Percentiles rank a stretch among this genome's conserved stretches.
Evolutionary conservation across 441 rosid species (phyloP).

Genomic region (Erodium chrysanthum): DNA sequence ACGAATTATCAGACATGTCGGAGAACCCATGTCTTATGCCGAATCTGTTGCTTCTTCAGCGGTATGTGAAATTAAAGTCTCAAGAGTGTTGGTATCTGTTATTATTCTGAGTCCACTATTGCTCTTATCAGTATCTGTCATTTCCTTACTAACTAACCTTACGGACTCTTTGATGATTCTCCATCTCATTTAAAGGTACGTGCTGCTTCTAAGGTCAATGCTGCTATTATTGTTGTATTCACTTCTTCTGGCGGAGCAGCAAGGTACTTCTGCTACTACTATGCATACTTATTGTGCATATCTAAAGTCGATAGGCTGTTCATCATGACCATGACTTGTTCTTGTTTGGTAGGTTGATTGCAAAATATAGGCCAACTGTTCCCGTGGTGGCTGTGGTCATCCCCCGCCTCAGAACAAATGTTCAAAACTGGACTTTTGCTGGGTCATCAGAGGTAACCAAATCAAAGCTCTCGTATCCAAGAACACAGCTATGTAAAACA

Average conservation of each 20-base stretch:
- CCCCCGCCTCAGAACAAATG: constrained; percentile 20
- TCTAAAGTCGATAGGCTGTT: no score
- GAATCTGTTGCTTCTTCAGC: constrained; percentile 26
- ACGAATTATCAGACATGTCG: constrained; percentile 18
- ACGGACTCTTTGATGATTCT: not conserved
- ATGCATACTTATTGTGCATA: not conserved
- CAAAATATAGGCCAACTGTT: constrained; percentile 23
- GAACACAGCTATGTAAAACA: not conserved
- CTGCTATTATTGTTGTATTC: constrained; percentile 25
- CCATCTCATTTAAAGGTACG: constrained; percentile 18
- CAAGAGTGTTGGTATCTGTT: not conserved
- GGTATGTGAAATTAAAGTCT: constrained; percentile 12
- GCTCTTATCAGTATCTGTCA: no score
- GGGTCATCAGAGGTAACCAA: constrained; percentile 19
- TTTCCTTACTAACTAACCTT: no score
- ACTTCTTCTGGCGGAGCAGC: constrained; percentile 26
- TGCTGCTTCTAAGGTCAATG: constrained; percentile 24
- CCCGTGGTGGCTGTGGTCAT: constrained; percentile 22
- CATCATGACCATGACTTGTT: not conserved
- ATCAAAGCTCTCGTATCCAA: not conserved
- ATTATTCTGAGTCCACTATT: not conserved
- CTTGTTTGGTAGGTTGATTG: constrained; percentile 17
- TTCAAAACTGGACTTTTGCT: constrained; percentile 20
- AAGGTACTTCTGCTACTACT: constrained; percentile 11
- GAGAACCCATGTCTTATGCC: constrained; percentile 25